phyloP scores from a whole-genome alignment of 768 basidiomycete species.

The Trametes cinnabarina region DNA sequence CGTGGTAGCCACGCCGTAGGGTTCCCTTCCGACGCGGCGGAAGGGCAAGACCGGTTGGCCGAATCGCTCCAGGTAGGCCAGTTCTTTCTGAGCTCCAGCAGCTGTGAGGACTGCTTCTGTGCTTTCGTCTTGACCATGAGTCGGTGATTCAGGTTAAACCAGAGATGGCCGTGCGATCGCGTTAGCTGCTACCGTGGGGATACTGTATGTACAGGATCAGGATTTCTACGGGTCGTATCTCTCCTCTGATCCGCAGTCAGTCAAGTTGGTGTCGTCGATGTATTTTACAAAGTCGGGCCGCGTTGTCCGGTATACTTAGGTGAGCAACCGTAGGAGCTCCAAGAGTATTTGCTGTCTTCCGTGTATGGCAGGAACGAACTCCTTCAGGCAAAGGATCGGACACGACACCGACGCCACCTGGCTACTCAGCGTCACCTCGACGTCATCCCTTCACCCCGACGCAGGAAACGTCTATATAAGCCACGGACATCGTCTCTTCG shows the following conservation, averaged over 20 bases:
- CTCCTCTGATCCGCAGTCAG: too few species aligned
- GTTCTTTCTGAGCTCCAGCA: slow-evolving; percentile 44
- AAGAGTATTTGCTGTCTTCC: too few species aligned
- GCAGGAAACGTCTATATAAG: background rate
- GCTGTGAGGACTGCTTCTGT: slow-evolving; percentile 41
- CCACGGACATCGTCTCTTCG: background rate
- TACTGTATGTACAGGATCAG: too few species aligned
- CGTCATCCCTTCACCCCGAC: background rate
- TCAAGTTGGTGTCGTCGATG: too few species aligned
- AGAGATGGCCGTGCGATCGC: too few species aligned
- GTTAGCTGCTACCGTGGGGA: too few species aligned
- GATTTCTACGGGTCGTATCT: too few species aligned
- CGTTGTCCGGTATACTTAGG: too few species aligned
- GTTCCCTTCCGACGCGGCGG: slow-evolving; percentile 40
- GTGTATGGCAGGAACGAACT: background rate
- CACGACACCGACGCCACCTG: too few species aligned
- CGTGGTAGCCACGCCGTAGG: slow-evolving; percentile 44
- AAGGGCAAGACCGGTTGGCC: slow-evolving; percentile 48
- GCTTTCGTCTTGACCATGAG: slow-evolving; percentile 39
- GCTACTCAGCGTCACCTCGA: background rate
- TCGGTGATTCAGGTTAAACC: too few species aligned
- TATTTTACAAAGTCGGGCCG: too few species aligned
- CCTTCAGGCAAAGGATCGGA: background rate
- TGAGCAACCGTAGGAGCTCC: too few species aligned
- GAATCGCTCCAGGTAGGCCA: slow-evolving; percentile 47